Conservation (phyloP, 495 filamentous ascomycete genomes). For the Penicillium odoratum region DNA sequence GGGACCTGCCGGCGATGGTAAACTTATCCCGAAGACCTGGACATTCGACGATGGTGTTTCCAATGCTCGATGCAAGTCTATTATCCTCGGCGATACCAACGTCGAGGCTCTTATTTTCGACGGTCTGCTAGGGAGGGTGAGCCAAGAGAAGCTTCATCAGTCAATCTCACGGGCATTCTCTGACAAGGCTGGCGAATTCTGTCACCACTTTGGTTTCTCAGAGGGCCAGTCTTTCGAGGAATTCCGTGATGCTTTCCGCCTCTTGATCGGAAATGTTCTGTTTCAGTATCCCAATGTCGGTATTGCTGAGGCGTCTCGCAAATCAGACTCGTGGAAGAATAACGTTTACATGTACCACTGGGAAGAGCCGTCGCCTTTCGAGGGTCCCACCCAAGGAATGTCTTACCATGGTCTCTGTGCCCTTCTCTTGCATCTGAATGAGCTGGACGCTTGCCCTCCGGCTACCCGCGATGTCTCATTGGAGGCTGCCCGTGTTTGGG, state of each 20-base stretch:
- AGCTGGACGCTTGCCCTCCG: constrained; percentile 2
- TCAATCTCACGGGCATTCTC: neutral
- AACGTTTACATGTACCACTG: constrained; percentile 12
- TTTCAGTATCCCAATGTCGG: constrained; percentile 10
- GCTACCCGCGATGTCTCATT: neutral
- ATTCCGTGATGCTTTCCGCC: constrained; percentile 11
- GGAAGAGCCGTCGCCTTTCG: constrained; percentile 12
- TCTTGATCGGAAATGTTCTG: constrained; percentile 6
- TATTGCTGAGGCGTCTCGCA: constrained; percentile 4
- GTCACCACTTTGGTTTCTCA: constrained; percentile 5
- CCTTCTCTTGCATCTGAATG: constrained; percentile 10
- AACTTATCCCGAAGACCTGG: constrained; percentile 1
- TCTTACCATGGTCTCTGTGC: constrained; percentile 15
- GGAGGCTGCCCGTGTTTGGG: constrained; percentile 9
- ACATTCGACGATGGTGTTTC: constrained; percentile 5
- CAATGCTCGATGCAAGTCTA: constrained; percentile 9
- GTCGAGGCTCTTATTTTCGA: constrained; percentile 13
- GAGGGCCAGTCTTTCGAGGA: constrained; percentile 3
- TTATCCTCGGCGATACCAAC: constrained; percentile 12
- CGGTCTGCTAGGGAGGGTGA: neutral
- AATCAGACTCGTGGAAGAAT: constrained; percentile 2
- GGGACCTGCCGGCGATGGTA: constrained; percentile 10
- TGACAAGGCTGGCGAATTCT: neutral
- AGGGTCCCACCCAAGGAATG: constrained; percentile 8
- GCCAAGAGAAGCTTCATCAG: constrained; percentile 4